Evolutionary conservation across 2,329 filamentous ascomycete species (phyloP).

Genomic region (Stachybotrys echinatus): DNA sequence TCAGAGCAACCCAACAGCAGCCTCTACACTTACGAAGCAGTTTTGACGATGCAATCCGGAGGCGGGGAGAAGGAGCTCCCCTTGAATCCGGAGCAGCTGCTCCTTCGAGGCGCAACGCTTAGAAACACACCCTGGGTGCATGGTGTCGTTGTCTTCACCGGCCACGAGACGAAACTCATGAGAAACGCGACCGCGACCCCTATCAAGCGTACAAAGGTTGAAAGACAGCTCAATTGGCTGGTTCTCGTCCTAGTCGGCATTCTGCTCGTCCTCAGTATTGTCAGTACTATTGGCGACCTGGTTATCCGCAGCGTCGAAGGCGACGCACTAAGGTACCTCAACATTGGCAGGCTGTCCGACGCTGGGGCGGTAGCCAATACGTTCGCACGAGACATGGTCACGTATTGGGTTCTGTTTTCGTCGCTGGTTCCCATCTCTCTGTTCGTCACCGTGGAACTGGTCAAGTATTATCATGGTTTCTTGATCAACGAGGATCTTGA

Average conservation of each 20-base stretch:
- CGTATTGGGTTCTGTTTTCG: conserved; percentile 97
- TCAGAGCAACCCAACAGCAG: conserved; percentile 98
- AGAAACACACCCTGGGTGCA: conserved; percentile 97
- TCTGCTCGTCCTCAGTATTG: conserved; percentile 75
- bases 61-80: conserved; percentile 91
- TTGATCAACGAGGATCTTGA: conserved; percentile 96
- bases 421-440: conserved; percentile 95
- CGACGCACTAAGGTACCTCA: conserved; percentile 65
- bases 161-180: conserved; percentile 98
- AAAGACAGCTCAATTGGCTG: conserved; percentile 87
- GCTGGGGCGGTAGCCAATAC: conserved; percentile 57
- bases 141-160: conserved; percentile 85
- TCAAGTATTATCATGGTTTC: conserved; percentile 98
- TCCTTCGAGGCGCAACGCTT: conserved; percentile 87
- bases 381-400: conserved; percentile 92
- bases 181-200: conserved; percentile 94
- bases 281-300: conserved; percentile 88
- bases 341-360: conserved; percentile 55
- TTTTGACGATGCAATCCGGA: conserved; percentile 82
- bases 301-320: conserved; percentile 64
- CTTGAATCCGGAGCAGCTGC: conserved; percentile 83
- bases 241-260: conserved; percentile 87
- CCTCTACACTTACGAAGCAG: conserved; percentile 96
- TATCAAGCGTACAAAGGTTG: conserved; percentile 96
- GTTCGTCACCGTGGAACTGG: conserved; percentile 94